Evolutionary conservation across 495 filamentous ascomycete genomes (phyloP).

Genomic region (Cladorrhinum samala): DNA sequence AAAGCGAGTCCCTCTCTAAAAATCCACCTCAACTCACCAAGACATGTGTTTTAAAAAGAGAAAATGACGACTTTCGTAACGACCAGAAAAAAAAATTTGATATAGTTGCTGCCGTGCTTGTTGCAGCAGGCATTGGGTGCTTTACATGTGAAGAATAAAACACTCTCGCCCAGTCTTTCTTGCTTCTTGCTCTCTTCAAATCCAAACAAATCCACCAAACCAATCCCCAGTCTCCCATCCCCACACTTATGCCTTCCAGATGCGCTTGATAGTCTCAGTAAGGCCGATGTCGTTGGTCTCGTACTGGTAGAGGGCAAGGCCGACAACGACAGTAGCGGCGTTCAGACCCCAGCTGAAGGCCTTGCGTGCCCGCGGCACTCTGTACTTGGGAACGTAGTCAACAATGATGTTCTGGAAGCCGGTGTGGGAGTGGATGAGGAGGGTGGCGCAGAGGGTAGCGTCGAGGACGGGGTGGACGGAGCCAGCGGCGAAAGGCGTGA

Average conservation of each 20-base stretch:
- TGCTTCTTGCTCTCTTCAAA: background rate
- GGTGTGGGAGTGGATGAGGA: slow-evolving; percentile 90
- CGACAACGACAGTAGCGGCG: slow-evolving; percentile 69
- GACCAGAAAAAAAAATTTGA: background rate
- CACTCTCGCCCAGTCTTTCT: background rate
- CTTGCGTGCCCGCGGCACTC: slow-evolving; percentile 60
- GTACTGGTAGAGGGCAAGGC: slow-evolving; percentile 90
- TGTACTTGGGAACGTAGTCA: slow-evolving; percentile 78
- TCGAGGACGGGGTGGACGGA: slow-evolving; percentile 86
- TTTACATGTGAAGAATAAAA: background rate
- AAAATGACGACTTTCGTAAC: background rate
- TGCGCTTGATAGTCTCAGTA: slow-evolving; percentile 76
- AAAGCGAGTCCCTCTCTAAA: background rate
- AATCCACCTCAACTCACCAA: background rate
- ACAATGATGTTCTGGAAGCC: slow-evolving; percentile 85
- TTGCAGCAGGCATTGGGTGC: background rate
- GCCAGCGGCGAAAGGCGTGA: slow-evolving; percentile 87
- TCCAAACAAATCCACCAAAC: background rate
- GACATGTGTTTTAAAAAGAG: background rate
- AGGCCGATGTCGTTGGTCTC: slow-evolving; percentile 98
- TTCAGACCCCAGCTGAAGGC: slow-evolving; percentile 71
- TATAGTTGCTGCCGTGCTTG: background rate
- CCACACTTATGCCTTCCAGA: slow-evolving; percentile 64
- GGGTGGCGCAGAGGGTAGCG: slow-evolving; percentile 70
- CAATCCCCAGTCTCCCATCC: slow-evolving; percentile 3